Percentiles rank a stretch among this genome's conserved stretches.
phyloP scores from a whole-genome alignment of 441 rosid species.

The Theobroma grandiflorum region DNA sequence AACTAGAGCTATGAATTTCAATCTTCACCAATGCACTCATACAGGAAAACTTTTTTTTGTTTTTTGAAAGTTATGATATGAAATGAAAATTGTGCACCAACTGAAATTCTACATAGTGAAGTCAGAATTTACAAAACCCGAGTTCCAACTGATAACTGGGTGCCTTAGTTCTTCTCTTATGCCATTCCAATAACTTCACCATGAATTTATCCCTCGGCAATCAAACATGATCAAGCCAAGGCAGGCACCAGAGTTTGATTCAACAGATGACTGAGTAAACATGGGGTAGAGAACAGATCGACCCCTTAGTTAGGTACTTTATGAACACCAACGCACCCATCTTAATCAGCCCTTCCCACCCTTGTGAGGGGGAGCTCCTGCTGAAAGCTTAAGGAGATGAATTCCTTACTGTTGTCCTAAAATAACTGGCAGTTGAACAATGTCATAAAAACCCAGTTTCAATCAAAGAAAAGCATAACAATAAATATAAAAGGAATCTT shows the following conservation, averaged over 20 bases:
- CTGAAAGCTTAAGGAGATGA: too few relatives aligned
- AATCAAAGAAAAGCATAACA: too few relatives aligned
- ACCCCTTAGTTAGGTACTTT: constrained; percentile 21
- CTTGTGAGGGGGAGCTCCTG: constrained; percentile 11
- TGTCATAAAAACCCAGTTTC: too few relatives aligned
- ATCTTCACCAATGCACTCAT: too few relatives aligned
- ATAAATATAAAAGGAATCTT: too few relatives aligned
- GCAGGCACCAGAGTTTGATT: constrained; percentile 23
- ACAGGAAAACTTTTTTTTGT: too few relatives aligned
- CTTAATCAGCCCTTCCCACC: constrained; percentile 49
- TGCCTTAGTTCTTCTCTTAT: constrained; percentile 19
- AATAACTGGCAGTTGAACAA: too few relatives aligned
- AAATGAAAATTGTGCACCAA: constrained; percentile 21
- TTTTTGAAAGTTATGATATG: constrained; percentile 1
- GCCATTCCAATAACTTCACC: constrained; percentile 29
- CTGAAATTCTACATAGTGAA: constrained; percentile 27
- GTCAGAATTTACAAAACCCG: constrained; percentile 27
- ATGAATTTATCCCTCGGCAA: constrained; percentile 26
- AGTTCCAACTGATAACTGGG: constrained; percentile 20
- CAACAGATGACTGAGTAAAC: background rate
- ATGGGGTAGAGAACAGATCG: constrained; percentile 2
- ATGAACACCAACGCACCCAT: background rate
- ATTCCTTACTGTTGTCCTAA: too few relatives aligned
- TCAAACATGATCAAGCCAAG: background rate
- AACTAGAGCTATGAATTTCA: too few relatives aligned